Evolutionary conservation across 2,329 filamentous ascomycete genomes (phyloP).

Genomic region (Calonectria pauciramosa): DNA sequence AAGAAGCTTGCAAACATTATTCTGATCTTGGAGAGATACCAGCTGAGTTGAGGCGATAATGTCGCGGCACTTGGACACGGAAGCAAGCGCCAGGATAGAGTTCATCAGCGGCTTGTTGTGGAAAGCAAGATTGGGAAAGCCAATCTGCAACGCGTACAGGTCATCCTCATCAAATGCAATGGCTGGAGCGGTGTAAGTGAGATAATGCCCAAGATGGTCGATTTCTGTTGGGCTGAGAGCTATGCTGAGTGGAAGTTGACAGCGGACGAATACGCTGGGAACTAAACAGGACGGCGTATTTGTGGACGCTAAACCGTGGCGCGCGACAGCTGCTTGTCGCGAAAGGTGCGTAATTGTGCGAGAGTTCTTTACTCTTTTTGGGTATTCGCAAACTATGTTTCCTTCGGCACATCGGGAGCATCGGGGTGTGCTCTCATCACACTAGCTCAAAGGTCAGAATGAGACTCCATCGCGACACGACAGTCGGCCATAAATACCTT

Average conservation of each 20-base stretch:
- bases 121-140: constrained; percentile 58
- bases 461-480: too few relatives aligned
- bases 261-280: not conserved
- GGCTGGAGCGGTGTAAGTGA: constrained; percentile 56
- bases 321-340: not conserved
- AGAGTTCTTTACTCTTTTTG: not conserved
- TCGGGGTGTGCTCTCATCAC: constrained; percentile 32
- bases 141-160: constrained; percentile 55
- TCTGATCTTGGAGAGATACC: not conserved
- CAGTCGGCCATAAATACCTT: constrained; percentile 17
- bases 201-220: constrained; percentile 56
- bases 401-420: constrained; percentile 35
- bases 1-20: constrained; percentile 34
- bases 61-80: constrained; percentile 56
- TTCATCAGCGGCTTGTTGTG: constrained; percentile 55
- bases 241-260: not conserved
- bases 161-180: constrained; percentile 54
- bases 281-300: constrained; percentile 11
- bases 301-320: not conserved
- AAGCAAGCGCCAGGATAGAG: constrained; percentile 57
- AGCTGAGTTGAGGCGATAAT: constrained; percentile 30
- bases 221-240: constrained; percentile 49
- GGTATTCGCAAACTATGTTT: constrained; percentile 32
- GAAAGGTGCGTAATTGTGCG: not conserved
- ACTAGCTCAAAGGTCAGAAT: constrained; percentile 19